Percentiles rank a stretch among this genome's conserved stretches.
Conservation (phyloP, 116 monocot species). For the Posidonia oceanica region DNA sequence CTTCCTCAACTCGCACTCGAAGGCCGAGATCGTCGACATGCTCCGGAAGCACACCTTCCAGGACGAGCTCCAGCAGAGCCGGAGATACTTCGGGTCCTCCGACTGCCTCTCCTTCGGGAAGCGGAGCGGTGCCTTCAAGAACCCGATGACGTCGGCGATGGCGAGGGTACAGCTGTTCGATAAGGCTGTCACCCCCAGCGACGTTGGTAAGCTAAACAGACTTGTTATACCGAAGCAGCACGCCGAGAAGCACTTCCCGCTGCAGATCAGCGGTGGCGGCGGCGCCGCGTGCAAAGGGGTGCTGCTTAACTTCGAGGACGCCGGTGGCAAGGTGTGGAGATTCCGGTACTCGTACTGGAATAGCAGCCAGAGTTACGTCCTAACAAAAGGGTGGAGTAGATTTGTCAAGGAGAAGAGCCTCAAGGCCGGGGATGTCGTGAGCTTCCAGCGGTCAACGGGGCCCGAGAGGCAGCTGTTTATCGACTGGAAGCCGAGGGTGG, state of each 20-base stretch:
- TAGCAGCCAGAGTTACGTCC: constrained; percentile 85
- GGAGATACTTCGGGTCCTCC: constrained; percentile 1
- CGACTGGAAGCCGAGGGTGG: constrained; percentile 19
- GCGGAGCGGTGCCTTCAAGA: not conserved
- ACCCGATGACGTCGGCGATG: not conserved
- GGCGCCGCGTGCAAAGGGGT: constrained; percentile 18
- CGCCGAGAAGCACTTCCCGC: constrained; percentile 68
- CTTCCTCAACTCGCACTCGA: constrained; percentile 24
- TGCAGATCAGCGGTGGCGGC: constrained; percentile 1
- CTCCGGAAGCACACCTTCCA: constrained; percentile 73
- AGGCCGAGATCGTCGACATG: constrained; percentile 69
- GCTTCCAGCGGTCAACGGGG: constrained; percentile 42
- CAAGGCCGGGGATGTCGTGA: constrained; percentile 43
- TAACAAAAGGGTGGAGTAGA: constrained; percentile 77
- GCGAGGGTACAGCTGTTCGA: constrained; percentile 34
- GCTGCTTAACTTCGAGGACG: constrained; percentile 57
- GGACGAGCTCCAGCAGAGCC: constrained; percentile 53
- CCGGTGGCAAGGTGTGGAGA: constrained; percentile 55
- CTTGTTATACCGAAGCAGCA: constrained; percentile 87
- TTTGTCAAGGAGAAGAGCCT: constrained; percentile 74
- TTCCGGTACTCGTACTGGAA: constrained; percentile 88
- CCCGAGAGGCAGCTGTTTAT: constrained; percentile 44
- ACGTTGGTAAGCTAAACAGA: constrained; percentile 82
- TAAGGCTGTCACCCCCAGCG: constrained; percentile 75
- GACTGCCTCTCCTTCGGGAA: not conserved